Percentiles rank a stretch among this genome's conserved stretches.
Evolutionary conservation across 805 yeast species (phyloP).

Genomic region (Candida andamanensis): DNA sequence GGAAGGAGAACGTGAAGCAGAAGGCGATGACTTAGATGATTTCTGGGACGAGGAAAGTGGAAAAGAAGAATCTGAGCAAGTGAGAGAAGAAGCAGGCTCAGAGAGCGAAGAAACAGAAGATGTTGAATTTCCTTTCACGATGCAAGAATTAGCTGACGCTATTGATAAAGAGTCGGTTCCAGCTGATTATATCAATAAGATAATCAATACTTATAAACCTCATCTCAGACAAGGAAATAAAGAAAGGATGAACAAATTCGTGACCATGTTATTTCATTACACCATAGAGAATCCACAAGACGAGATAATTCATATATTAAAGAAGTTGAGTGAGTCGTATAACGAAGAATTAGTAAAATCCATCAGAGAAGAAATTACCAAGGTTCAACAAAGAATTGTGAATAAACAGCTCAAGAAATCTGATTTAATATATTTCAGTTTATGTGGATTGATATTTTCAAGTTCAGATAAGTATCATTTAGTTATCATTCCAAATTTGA

Average conservation of each 20-base stretch:
- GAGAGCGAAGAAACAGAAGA: slow-evolving; percentile 13
- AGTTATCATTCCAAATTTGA: slow-evolving; percentile 77
- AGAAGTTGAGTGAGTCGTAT: slow-evolving; percentile 59
- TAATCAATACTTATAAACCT: slow-evolving; percentile 65
- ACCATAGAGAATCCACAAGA: slow-evolving; percentile 37
- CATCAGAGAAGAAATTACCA: slow-evolving; percentile 51
- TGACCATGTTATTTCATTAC: slow-evolving; percentile 61
- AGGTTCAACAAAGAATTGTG: slow-evolving; percentile 50
- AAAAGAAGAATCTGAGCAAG: slow-evolving; percentile 34
- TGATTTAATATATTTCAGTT: slow-evolving; percentile 65
- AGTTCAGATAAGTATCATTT: slow-evolving; percentile 95
- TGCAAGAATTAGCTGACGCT: slow-evolving; percentile 24
- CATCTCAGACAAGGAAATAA: slow-evolving; percentile 78
- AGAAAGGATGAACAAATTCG: slow-evolving; percentile 59
- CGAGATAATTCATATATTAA: slow-evolving; percentile 39
- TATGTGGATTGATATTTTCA: slow-evolving; percentile 77
- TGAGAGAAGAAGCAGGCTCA: slow-evolving; percentile 22
- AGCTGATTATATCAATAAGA: slow-evolving; percentile 41
- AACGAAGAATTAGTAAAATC: slow-evolving; percentile 58
- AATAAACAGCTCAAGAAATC: slow-evolving; percentile 3
- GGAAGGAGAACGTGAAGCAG: slow-evolving; percentile 59
- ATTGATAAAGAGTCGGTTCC: slow-evolving; percentile 1
- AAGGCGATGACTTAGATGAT: slow-evolving; percentile 64
- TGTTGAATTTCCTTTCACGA: slow-evolving; percentile 12
- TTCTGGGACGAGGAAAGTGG: slow-evolving; percentile 54